Conservation (phyloP, 257 asterid genomes). For the Penstemon barbatus region DNA sequence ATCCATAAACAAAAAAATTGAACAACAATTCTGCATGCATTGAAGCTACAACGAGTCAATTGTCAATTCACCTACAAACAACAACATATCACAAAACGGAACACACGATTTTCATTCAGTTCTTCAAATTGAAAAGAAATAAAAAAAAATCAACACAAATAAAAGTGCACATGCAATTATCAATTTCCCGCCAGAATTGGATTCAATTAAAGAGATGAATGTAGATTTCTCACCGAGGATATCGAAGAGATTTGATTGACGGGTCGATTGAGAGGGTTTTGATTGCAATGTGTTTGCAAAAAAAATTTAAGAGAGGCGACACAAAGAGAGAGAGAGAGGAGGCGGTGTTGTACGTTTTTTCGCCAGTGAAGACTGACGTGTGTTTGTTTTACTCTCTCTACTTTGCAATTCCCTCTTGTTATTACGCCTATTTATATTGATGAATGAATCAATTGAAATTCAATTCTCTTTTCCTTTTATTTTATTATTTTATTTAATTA, state of each 20-base stretch:
- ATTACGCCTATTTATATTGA: conserved; percentile 31
- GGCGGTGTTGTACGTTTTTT: conserved; percentile 38
- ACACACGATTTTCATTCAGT: conserved; percentile 21
- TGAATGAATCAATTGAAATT: background rate
- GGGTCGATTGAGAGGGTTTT: conserved; percentile 32
- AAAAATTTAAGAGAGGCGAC: conserved; percentile 7
- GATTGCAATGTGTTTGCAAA: conserved; percentile 35
- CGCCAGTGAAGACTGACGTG: conserved; percentile 49
- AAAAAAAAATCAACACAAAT: background rate
- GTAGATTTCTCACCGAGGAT: conserved; percentile 31
- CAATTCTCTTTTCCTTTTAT: background rate
- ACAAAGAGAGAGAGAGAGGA: conserved; percentile 31
- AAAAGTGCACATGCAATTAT: conserved; percentile 31
- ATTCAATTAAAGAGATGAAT: conserved; percentile 22
- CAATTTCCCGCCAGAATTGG: conserved; percentile 39
- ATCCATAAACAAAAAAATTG: background rate
- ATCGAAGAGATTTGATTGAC: conserved; percentile 27
- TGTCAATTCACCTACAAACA: conserved; percentile 6
- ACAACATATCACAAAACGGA: conserved; percentile 15
- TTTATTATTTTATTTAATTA: background rate
- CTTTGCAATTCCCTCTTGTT: conserved; percentile 22
- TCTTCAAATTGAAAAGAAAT: conserved; percentile 9
- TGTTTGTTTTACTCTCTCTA: conserved; percentile 28
- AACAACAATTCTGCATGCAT: conserved; percentile 40
- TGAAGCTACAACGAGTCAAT: conserved; percentile 35